These are phyloP conservation scores for Vitis hybrid DNA, from an alignment of 177 flowering plant species.

Conservation along the genomic window DNA sequence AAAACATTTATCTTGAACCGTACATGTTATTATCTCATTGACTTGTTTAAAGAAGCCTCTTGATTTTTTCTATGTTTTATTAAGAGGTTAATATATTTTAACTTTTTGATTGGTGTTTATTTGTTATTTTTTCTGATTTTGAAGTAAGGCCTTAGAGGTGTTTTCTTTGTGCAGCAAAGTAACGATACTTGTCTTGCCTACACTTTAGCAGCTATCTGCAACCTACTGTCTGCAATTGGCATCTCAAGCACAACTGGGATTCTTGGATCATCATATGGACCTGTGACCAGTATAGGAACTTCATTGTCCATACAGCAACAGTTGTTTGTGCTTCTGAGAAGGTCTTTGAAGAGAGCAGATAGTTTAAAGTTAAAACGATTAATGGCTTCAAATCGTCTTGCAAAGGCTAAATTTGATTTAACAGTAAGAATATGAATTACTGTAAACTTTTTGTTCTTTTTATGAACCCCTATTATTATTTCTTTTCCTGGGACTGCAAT, in stretches of 20 bases:
- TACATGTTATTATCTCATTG: too few species aligned
- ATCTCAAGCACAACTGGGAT: conserved; percentile 61
- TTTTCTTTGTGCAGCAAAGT: conserved; percentile 58
- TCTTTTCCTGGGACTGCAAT: background rate
- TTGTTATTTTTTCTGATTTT: background rate
- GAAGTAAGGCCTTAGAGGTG: conserved; percentile 6
- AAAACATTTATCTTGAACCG: too few species aligned
- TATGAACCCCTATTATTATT: background rate
- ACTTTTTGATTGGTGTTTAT: background rate
- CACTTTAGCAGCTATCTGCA: conserved; percentile 81
- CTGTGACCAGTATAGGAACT: conserved; percentile 47
- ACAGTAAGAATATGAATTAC: conserved; percentile 36
- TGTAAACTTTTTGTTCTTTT: background rate
- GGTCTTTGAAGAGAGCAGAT: conserved; percentile 76
- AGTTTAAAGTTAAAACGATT: conserved; percentile 66
- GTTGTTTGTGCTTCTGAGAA: conserved; percentile 68
- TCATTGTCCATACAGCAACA: conserved; percentile 79
- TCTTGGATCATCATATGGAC: conserved; percentile 71
- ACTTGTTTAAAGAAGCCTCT: too few species aligned
- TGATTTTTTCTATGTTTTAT: too few species aligned
- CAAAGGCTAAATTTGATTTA: conserved; percentile 81
- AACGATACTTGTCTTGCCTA: conserved; percentile 89
- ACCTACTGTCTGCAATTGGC: conserved; percentile 76
- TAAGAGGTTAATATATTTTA: background rate
- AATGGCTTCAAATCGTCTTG: conserved; percentile 83